These are phyloP conservation scores for Pythium angustatum DNA, from an alignment of 352 stramenopile species.

Conservation along the genomic window DNA sequence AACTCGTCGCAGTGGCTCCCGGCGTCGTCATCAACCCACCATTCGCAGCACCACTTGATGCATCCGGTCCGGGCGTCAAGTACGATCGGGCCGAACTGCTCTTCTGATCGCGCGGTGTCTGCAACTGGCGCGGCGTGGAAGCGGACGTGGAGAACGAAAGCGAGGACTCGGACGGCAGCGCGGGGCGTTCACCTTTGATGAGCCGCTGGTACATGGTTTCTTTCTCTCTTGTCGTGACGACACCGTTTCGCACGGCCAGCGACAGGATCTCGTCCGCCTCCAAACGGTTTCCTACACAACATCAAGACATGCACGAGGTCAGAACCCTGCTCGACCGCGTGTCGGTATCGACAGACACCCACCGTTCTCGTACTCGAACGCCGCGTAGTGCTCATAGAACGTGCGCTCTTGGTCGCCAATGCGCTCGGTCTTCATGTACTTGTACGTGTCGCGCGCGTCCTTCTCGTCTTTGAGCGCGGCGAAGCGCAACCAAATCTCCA, in stretches of 20 bases:
- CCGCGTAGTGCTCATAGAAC: slow-evolving; percentile 67
- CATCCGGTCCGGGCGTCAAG: neutral
- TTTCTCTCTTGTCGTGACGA: slow-evolving; percentile 39
- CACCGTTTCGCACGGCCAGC: slow-evolving; percentile 47
- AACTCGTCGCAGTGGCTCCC: slow-evolving; percentile 23
- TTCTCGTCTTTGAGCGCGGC: slow-evolving; percentile 54
- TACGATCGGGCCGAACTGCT: slow-evolving; percentile 12
- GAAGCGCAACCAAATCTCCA: slow-evolving; percentile 63
- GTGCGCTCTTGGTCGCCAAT: slow-evolving; percentile 50
- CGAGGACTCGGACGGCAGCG: no score
- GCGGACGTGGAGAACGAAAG: neutral
- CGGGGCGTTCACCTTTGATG: slow-evolving; percentile 24
- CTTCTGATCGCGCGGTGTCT: slow-evolving; percentile 34
- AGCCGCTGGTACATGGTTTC: slow-evolving; percentile 44
- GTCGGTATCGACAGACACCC: neutral
- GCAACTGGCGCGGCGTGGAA: slow-evolving; percentile 6
- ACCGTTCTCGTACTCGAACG: slow-evolving; percentile 56
- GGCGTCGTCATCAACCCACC: slow-evolving; percentile 17
- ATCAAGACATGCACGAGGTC: no score
- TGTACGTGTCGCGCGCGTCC: slow-evolving; percentile 51
- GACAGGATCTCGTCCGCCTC: slow-evolving; percentile 56
- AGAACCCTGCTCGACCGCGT: no score
- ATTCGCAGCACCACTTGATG: no score
- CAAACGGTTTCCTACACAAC: slow-evolving; percentile 42
- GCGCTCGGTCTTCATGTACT: slow-evolving; percentile 54